A percentile compares a stretch with the other conserved stretches of the same genome.
Conservation (phyloP, 176 grass and related monocot genomes). For the Ensete ventricosum region DNA sequence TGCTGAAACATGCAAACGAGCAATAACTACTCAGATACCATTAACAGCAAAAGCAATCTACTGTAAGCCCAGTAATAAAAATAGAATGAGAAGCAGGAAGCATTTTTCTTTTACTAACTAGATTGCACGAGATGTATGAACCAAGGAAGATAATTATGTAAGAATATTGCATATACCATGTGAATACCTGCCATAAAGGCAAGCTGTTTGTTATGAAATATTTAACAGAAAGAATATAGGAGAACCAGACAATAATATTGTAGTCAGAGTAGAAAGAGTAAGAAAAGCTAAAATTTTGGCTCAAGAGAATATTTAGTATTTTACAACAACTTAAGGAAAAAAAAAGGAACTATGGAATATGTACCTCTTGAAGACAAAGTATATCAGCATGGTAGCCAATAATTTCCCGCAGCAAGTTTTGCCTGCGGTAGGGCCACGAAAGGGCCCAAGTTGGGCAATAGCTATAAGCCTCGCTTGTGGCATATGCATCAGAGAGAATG, state of each 20-base stretch:
- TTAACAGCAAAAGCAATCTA: background rate
- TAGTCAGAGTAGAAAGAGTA: background rate
- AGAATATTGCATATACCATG: background rate
- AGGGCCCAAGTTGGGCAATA: conserved; percentile 99
- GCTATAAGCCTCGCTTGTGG: conserved; percentile 76
- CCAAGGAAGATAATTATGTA: background rate
- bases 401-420: conserved; percentile 97
- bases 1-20: background rate
- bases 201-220: background rate
- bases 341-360: background rate
- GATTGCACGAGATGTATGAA: too few relatives aligned
- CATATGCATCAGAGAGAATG: conserved; percentile 95
- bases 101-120: too few relatives aligned
- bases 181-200: background rate
- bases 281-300: background rate
- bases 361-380: conserved; percentile 98
- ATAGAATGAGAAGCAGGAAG: background rate
- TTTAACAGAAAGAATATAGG: background rate
- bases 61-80: background rate
- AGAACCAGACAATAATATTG: background rate
- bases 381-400: conserved; percentile 98
- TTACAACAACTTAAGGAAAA: too few relatives aligned
- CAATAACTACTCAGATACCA: background rate
- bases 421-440: conserved; percentile 91
- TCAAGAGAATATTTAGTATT: background rate